A percentile compares a stretch with the other conserved stretches of the same genome.
phyloP scores from a whole-genome alignment of 768 basidiomycete genomes.

The Tremella fuciformis region DNA sequence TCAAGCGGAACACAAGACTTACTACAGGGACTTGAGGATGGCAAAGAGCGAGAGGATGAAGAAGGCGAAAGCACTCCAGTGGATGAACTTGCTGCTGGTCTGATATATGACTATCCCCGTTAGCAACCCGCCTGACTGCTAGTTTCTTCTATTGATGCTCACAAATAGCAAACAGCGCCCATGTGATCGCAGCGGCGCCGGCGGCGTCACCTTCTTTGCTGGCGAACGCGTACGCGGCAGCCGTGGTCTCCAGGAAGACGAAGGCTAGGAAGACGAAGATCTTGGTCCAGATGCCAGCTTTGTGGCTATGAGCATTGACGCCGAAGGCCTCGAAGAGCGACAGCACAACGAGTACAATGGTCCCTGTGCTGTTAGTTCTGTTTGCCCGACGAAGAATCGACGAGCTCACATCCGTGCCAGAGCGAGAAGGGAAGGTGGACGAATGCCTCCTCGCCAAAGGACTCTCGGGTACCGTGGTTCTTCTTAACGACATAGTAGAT shows the following conservation, averaged over 20 bases:
- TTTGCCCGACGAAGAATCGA: not conserved
- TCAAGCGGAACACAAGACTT: constrained; percentile 7
- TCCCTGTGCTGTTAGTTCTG: constrained; percentile 37
- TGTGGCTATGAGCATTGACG: constrained; percentile 63
- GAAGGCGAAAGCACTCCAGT: constrained; percentile 83
- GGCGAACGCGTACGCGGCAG: constrained; percentile 91
- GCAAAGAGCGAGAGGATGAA: constrained; percentile 79
- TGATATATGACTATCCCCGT: constrained; percentile 44
- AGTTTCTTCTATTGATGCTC: constrained; percentile 46
- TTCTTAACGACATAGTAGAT: constrained; percentile 90
- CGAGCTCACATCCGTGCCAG: constrained; percentile 66
- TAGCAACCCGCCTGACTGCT: not conserved
- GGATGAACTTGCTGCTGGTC: constrained; percentile 72
- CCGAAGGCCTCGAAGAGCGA: constrained; percentile 57
- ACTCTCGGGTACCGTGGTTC: constrained; percentile 69
- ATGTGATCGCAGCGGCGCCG: constrained; percentile 83
- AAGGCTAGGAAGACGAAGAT: constrained; percentile 90
- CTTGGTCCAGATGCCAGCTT: constrained; percentile 84
- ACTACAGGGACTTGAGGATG: constrained; percentile 70
- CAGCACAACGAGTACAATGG: constrained; percentile 51
- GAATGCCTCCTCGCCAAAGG: constrained; percentile 73
- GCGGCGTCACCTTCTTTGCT: constrained; percentile 86
- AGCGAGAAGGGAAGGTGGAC: constrained; percentile 94
- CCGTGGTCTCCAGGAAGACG: constrained; percentile 91
- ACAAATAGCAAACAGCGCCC: constrained; percentile 93